Evolutionary conservation across 257 asterid genomes (phyloP).

Genomic region (Solanum sejunctum): DNA sequence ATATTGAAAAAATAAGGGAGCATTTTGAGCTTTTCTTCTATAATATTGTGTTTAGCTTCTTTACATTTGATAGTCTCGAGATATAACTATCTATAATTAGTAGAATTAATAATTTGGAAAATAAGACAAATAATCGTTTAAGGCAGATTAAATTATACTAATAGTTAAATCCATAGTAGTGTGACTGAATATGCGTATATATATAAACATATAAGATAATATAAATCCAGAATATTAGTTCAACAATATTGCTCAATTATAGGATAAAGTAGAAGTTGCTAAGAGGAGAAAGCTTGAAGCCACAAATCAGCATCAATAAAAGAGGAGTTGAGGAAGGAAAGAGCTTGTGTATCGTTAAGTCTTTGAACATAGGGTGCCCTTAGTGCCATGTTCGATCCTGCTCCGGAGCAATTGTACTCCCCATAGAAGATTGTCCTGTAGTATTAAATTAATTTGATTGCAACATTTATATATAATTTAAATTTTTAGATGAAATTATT

Average conservation of each 20-base stretch:
- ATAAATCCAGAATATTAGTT: background rate
- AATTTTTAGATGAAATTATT: background rate
- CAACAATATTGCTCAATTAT: background rate
- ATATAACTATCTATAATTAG: too few relatives aligned
- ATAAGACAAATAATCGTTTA: background rate
- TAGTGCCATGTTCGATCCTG: slow-evolving; percentile 46
- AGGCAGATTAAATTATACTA: background rate
- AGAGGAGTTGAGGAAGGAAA: slow-evolving; percentile 43
- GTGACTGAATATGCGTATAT: background rate
- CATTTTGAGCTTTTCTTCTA: too few relatives aligned
- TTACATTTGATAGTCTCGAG: too few relatives aligned
- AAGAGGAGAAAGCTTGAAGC: slow-evolving; percentile 17
- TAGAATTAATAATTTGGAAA: background rate
- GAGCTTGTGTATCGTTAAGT: slow-evolving; percentile 63
- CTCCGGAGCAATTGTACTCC: slow-evolving; percentile 71
- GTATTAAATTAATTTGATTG: too few relatives aligned
- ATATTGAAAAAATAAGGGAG: too few relatives aligned
- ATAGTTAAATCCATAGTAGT: background rate
- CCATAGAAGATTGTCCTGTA: slow-evolving; percentile 70
- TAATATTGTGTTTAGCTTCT: background rate
- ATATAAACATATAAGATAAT: background rate
- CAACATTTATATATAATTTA: background rate
- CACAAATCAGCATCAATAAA: slow-evolving; percentile 73
- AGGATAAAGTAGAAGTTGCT: background rate
- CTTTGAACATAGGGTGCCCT: slow-evolving; percentile 58